These are phyloP conservation scores for Pseudomicrostroma phylloplanum DNA, from an alignment of 1,284 basidiomycete species.

Conservation along the genomic window DNA sequence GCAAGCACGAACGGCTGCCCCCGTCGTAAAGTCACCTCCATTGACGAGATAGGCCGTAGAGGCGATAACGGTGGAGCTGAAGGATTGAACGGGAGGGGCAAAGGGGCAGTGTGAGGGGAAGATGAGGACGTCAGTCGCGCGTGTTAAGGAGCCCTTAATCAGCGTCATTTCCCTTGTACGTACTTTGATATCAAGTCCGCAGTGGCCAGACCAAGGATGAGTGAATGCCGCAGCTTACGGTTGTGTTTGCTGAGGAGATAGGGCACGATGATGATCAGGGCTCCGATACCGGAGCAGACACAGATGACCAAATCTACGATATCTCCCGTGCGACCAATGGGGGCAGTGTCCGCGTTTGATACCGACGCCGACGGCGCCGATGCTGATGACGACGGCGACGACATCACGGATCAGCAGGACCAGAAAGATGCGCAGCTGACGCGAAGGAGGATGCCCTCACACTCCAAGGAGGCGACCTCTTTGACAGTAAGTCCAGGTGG, in stretches of 20 bases:
- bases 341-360: too few species aligned
- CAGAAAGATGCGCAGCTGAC: too few species aligned
- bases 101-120: slow-evolving; percentile 5
- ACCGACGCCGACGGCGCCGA: too few species aligned
- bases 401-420: too few species aligned
- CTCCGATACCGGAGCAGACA: slow-evolving; percentile 28
- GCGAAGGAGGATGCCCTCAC: too few species aligned
- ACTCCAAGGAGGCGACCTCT: too few species aligned
- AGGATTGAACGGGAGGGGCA: background rate
- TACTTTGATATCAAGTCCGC: slow-evolving; percentile 29
- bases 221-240: slow-evolving; percentile 37
- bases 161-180: slow-evolving; percentile 10
- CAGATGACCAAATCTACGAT: slow-evolving; percentile 40
- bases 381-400: too few species aligned
- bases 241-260: slow-evolving; percentile 25
- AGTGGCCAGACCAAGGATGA: slow-evolving; percentile 42
- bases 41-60: slow-evolving; percentile 25
- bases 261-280: slow-evolving; percentile 37
- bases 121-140: slow-evolving; percentile 2
- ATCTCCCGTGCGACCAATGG: slow-evolving; percentile 9
- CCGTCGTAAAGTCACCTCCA: slow-evolving; percentile 24
- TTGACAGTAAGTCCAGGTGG: too few species aligned
- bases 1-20: slow-evolving; percentile 17
- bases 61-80: slow-evolving; percentile 29
- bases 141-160: slow-evolving; percentile 6